Base-by-base conservation (phyloP, 768 basidiomycete genomes). In the Amanita polypyramis region DNA sequence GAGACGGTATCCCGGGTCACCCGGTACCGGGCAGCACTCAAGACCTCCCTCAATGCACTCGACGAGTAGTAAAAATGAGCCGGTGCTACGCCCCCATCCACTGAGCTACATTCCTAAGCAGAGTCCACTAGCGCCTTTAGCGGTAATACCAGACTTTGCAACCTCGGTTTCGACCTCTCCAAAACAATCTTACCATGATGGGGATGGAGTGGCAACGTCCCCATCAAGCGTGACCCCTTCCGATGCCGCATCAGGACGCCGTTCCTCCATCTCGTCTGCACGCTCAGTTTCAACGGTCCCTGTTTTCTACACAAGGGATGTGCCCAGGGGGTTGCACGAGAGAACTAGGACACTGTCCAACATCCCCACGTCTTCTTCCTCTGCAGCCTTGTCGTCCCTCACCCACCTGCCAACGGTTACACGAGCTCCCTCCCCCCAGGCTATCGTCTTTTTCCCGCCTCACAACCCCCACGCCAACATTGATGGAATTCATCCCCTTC, bases 11-110 rank as follows among this genome's bases (percentile, higher is more conserved):
- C 7, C 25, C 25, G 50, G 63, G 63, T 34, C 60, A 62, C 48
- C 71, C 62, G 40, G 51, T 59, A 52, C 61, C 50, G 76, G 69
- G 34, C 60, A 66, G 32, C 64, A 69, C 51, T 74, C 78, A 5
- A 76, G 84, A 14, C 80, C 83, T 6, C 71, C 80, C 8, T 85
- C 84, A 4, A 75, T 64, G 27, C 76, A 82, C 56, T 84, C 83
- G 12, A 60, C 73, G n/a, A 59, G 65, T 33, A 65, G 65, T 32
- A 59, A 59, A 46, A 38, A 49, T 15, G 65, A 67, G 21, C 53
- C 60, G 41, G 53, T 60, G 39, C 65, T 83, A 43, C 80, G 82
- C 12, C 84, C 83, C 0, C 86, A 88, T 58, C 86, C 85, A 5
- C 71, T 88, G 44, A 63, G 66, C 61, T 56, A 64, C 60, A 53